Conservation (phyloP, 1,139 yeast genomes). For the Zhuliangozyma parablackwelliae region DNA sequence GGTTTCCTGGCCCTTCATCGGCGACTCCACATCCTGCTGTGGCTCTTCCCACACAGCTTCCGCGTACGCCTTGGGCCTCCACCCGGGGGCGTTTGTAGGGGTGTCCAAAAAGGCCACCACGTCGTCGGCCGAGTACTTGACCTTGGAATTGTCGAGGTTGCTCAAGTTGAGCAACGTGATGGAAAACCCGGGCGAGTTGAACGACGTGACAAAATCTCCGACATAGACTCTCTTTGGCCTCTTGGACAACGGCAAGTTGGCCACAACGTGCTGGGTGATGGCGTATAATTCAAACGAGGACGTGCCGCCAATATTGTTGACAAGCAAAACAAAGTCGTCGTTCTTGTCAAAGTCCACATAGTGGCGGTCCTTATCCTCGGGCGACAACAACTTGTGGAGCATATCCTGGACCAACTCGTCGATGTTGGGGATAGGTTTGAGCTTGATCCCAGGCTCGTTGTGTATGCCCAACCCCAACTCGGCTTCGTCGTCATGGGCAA, state of each 20-base stretch:
- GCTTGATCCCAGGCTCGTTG: slow-evolving; percentile 82
- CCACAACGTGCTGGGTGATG: slow-evolving; percentile 48
- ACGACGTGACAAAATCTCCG: slow-evolving; percentile 79
- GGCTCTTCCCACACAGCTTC: slow-evolving; percentile 22
- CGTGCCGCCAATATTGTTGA: slow-evolving; percentile 84
- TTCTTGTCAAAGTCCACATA: slow-evolving; percentile 56
- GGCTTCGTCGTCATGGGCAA: slow-evolving; percentile 51
- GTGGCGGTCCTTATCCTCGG: slow-evolving; percentile 61
- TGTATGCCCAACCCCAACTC: slow-evolving; percentile 96
- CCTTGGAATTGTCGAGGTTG: slow-evolving; percentile 31
- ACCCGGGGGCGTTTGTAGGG: slow-evolving; percentile 76
- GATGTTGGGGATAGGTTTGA: slow-evolving; percentile 68
- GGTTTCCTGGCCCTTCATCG: slow-evolving; percentile 21
- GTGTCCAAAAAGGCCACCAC: slow-evolving; percentile 54
- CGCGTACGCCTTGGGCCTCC: slow-evolving; percentile 50
- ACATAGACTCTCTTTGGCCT: slow-evolving; percentile 62
- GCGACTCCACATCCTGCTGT: slow-evolving; percentile 21
- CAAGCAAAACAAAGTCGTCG: slow-evolving; percentile 65
- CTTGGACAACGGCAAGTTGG: slow-evolving; percentile 45
- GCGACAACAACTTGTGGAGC: slow-evolving; percentile 48
- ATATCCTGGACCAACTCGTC: slow-evolving; percentile 52
- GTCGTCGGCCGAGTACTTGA: slow-evolving; percentile 21
- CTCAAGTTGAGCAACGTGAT: slow-evolving; percentile 69
- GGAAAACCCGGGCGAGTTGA: slow-evolving; percentile 89
- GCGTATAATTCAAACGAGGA: slow-evolving; percentile 72